A percentile compares a stretch with the other conserved stretches of the same genome.
Conservation (phyloP, 805 yeast genomes). For the Blastobotrys chiropterorum region DNA sequence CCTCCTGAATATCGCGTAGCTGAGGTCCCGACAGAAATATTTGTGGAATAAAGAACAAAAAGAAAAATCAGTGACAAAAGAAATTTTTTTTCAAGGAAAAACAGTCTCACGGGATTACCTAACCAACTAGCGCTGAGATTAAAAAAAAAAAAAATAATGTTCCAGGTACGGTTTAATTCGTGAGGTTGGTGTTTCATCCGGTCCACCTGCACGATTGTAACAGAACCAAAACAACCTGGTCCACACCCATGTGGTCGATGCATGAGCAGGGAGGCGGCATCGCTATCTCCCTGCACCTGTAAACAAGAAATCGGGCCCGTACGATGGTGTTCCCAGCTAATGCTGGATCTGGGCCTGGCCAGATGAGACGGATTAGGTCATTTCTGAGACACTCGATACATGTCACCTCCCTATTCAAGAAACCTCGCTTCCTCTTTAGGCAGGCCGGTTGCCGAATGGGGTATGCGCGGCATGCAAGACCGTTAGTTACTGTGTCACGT, state of each 20-base stretch:
- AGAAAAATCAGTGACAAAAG: no score
- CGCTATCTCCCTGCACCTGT: no score
- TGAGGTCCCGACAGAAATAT: neutral
- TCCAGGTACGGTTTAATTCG: neutral
- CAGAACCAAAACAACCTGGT: neutral
- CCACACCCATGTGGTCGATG: neutral
- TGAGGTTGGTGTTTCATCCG: neutral
- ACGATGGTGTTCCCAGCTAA: neutral
- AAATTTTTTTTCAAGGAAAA: neutral
- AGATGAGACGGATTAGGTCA: neutral
- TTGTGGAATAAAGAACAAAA: neutral
- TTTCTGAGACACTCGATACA: neutral
- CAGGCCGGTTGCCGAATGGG: neutral
- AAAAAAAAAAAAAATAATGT: no score
- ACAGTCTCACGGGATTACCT: neutral
- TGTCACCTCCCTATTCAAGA: neutral
- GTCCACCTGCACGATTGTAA: neutral
- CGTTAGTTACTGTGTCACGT: neutral
- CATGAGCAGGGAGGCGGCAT: neutral
- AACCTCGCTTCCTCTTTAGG: neutral
- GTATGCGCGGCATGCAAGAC: neutral
- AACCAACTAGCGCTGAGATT: no score
- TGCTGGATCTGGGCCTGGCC: neutral
- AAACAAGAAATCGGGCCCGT: no score
- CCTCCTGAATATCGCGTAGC: no score